Base-by-base conservation (phyloP, 1,284 basidiomycete species). In the Ustilago loliicola region DNA sequence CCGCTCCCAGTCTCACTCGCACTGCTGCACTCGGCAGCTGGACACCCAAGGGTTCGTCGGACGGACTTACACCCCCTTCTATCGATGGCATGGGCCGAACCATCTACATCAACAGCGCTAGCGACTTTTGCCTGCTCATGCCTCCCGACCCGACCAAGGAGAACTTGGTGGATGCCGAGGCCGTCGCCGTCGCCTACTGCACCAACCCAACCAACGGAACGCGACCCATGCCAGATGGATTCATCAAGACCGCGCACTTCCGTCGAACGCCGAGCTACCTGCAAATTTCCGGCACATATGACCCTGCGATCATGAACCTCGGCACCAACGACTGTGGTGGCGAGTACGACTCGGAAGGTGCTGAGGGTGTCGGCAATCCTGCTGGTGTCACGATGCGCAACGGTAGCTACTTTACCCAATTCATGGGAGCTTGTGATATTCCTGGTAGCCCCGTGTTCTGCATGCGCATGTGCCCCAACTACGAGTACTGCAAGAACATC, bases 111-210 rank as follows among this genome's bases (percentile, higher is more conserved):
- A 77, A 80, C 65, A 74, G 68, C 6, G 79, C 79, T 25, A 77
- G 60, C 48, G 80, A 82, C 63, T 82, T 82, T 36, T 84, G 83
- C 63, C 57, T 83, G 30, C 66, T 83, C 29, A 81, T 82, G 79
- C 83, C 83, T 1, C 83, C 83, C 15, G 73, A 85, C 40, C 81
- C 83, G 59, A 72, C 66, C 53, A 80, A 53, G 40, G 38, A 84
- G 62, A 83, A 84, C 56, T 42, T 85, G 27, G 83, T 85, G 2
- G 82, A 83, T 21, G 83, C 83, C 15, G 83, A 84, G 55, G 81
- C 83, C 5, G 50, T 71, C 32, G 83, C 83, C 1, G 83, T 84
- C 13, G 67, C 81, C 11, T 85, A 85, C 74, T 85, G 83, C 68
- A 78, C 66, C 47, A 72, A 82, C 50, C 81, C 83, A 0, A 59